Base-by-base conservation (phyloP, 1,139 yeast genomes). In the Meyerozyma elateridarum region DNA sequence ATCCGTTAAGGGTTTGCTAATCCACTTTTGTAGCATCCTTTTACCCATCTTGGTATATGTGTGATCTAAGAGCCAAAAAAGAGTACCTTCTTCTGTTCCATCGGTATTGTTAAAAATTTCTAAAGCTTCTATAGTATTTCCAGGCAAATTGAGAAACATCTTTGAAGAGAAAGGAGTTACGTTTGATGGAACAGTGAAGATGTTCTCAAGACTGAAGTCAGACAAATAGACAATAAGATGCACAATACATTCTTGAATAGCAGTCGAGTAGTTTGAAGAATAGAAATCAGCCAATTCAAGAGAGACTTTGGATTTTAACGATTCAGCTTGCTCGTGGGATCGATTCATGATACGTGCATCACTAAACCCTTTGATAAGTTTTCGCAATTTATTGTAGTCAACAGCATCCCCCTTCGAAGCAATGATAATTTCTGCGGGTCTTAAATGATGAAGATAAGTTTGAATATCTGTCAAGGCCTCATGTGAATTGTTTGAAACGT, bases 41-140 rank as follows among this genome's bases (percentile, higher is more conserved):
- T 66, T 71, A 0, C 98, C 98, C 56, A 80, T 83, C 20, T 70
- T 66, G 0, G 96, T 85, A 27, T 76, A 61, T 0, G 97, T 85
- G 41, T 82, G 89, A 52, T 89, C 85, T 40, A 91, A 50, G 2
- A 85, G 61, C 87, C 91, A 83, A 11, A 84, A 56, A 12, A 91
- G 57, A 0, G 96, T 77, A 0, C 96, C 97, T 20, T 64, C 60
- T 6, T 61, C 63, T 1, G 70, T 60, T 12, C 78, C 76, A 0
- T 91, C 76, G 2, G 69, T 60, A 46, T 85, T 85, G 24, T 63
- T 63, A 45, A 85, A 85, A 1, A 91, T 70, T 48, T 91, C 96
- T 16, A 91, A 59, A 25, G 84, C 76, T 20, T 70, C 66, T 5
- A 91, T 46, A 0, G 95, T 77, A 41, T 73, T 77, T 2, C 83